Evolutionary conservation across 2,329 filamentous ascomycete species (phyloP), one percentile per base, ranked within the genome.

Genomic region (Tolypocladium cylindrosporum): DNA sequence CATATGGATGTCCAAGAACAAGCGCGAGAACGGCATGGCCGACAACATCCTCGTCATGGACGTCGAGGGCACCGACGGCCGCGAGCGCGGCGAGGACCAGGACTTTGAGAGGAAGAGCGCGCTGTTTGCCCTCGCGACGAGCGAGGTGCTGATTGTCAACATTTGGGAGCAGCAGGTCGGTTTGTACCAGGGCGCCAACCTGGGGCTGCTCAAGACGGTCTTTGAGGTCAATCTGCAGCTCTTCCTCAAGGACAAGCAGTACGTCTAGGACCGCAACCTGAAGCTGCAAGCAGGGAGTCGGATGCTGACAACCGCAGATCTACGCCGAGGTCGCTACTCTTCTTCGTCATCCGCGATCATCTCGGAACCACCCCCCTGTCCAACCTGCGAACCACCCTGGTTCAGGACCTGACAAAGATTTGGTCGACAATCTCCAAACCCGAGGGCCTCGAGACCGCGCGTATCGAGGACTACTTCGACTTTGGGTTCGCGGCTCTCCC

Each of bases 121-220:
- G 31, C 82, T 99, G 24, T 99, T 99, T 75, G 94, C 94, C 55
- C 82, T 99, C 67, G 94, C 94, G 55, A 99, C 94, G 21, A 97
- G 93, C 72, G 94, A 99, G 77, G 93, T 99, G 56, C 81, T 99
- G 66, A 95, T 99, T 69, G 89, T 99, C 74, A 99, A 99, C 71
- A 96, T 99, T 64, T 99, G 94, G 94, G 94, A 99, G 75, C 93
- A 97, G 73, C 94, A 99, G 75, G 94, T 99, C 61, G 94, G 94
- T 54, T 74, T 99, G 72, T 99, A 99, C 71, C 93, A 99, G 76
- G 94, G 94, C 58, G 94, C 94, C 66, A 99, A 99, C 73, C 99
- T 99, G 94, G 94, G 94, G 10, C 76, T 99, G 67, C 79, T 99
- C 68, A 99, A 99, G 82, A 99, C 95, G 0, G 94, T 99, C 4